Base-by-base conservation (phyloP, 345 rosid species). In the Rhizophora mangle region DNA sequence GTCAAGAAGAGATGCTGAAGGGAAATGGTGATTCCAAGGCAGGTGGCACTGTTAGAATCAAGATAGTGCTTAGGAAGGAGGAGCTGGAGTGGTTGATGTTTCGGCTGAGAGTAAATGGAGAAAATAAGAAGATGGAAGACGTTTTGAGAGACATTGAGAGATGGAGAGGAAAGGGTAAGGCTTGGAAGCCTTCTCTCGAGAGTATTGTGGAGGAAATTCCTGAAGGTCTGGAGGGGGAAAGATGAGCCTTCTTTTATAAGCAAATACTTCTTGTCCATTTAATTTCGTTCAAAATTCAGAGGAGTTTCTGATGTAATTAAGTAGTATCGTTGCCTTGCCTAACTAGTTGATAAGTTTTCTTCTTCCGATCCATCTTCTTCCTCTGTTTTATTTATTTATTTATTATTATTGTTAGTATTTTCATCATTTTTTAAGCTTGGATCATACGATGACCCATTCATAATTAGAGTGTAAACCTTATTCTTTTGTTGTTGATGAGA, bases 121-220 rank as follows among this genome's bases (percentile, higher is more conserved):
- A 56, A 4, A 22, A 56, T n/a, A 53, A 53, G 10, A 56, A 10
- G 60, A 22, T 56, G 8, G 60, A 56, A 56, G 60, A 55, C 16
- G 0, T 55, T 55, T 22, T 55, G 60, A 24, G 60, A 55, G 60
- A 55, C 27, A 55, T 55, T 21, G 60, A 55, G 30, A 16, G 60
- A 55, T 4, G 60, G 24, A 55, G 60, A 56, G 60, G 22, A 56
- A 56, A 56, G 30, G 60, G 24, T 24, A 56, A 56, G 10, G 16
- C 60, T 56, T 56, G 60, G 60, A 56, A 24, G 29, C 60, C 60
- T 56, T 56, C 60, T 24, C 16, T 56, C 15, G 60, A 56, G 30
- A 56, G 60, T 3, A 56, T 24, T 13, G 49, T 5, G 0, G 29
- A 56, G 22, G 60, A 53, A 53, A 56, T 22, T 26, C 30, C 30